Base-by-base conservation (phyloP, 1,139 yeast species). In the Debaryomycetaceae sp. region DNA sequence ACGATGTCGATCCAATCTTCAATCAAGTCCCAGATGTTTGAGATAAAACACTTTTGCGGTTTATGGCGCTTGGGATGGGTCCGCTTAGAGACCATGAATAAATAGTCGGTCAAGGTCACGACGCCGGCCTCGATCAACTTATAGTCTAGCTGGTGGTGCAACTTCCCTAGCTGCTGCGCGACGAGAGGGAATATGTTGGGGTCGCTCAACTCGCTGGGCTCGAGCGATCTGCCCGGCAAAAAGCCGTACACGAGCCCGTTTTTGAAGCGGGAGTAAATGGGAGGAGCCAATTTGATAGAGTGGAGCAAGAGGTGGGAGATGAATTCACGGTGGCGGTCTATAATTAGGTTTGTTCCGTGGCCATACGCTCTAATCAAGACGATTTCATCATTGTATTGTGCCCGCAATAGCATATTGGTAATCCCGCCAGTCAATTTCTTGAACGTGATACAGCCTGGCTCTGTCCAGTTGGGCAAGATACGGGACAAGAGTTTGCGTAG, bases 221-320 rank as follows among this genome's bases (percentile, higher is more conserved):
- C 58, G 16, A 78, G 55, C 2, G 86, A 68, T 25, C 78, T 53
- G 8, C 92, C 93, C 1, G 73, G 70, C 4, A 78, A 58, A 43
- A 57, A 81, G 10, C 83, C 87, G 44, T 81, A 81, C 11, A 81
- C 68, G 30, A 81, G 61, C 1, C 92, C 93, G 48, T 81, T 81
- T 23, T 72, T 71, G 45, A 80, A 78, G 27, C 83, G 55, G 4
- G 83, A 78, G 44, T 68, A 71, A 18, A 81, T 68, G 2, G 76
- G 66, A 0, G 92, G 86, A 0, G 92, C 92, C 38, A 81, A 62
- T 6, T 62, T 57, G 25, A 75, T 59, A 2, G 78, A 63, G 42
- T 77, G 67, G 30, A 81, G 59, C 28, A 74, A 70, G 32, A 75
- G 51, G 47, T 80, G 90, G 38, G 80, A 77, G 20, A 78, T 77